Evolutionary conservation across 2,329 filamentous ascomycete species (phyloP), one percentile per base, ranked within the genome.

Genomic region (Curvularia eragrostidis): DNA sequence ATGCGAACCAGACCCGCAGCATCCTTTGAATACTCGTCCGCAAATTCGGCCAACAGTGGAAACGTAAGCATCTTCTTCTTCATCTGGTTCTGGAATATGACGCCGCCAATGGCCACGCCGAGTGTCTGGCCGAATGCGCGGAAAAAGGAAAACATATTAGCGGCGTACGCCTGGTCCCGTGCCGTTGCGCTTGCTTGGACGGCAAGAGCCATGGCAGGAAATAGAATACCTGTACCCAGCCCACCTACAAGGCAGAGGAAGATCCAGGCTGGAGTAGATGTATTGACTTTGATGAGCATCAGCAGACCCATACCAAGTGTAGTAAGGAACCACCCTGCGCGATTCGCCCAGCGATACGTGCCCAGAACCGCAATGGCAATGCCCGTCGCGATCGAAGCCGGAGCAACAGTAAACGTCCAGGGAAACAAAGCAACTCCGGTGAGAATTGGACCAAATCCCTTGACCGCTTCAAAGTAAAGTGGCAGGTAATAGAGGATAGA

Each of bases 81-180:
- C 75, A 89, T 84, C 55, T 82, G 80, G 63, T 90, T 91, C 73
- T 91, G 87, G 76, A 91, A 91, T 52, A 89, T 82, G 30, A 88
- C 86, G 3, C 89, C 88, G 1, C 86, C 85, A 50, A 90, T 80
- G 1, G 88, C 87, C 2, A 91, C 85, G 23, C 88, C 88, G 9
- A 90, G 75, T 0, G 84, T 81, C 69, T 90, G 87, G 0, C 89
- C 89, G 23, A 90, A 82, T 1, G 84, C 82, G 13, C 87, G 83
- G 65, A 87, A 82, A 78, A 91, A 91, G 52, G 83, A 84, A 75
- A 88, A 89, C 78, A 91, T 85, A 10, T 85, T 87, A 0, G 84
- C 83, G 0, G 86, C 84, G 58, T 86, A 85, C 1, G 86, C 83
- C 39, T 87, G 83, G 66, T 89, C 83, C 55, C 82, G 79, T 56